Conservation (phyloP, 1,284 basidiomycete species). For the Cerrena zonata region DNA sequence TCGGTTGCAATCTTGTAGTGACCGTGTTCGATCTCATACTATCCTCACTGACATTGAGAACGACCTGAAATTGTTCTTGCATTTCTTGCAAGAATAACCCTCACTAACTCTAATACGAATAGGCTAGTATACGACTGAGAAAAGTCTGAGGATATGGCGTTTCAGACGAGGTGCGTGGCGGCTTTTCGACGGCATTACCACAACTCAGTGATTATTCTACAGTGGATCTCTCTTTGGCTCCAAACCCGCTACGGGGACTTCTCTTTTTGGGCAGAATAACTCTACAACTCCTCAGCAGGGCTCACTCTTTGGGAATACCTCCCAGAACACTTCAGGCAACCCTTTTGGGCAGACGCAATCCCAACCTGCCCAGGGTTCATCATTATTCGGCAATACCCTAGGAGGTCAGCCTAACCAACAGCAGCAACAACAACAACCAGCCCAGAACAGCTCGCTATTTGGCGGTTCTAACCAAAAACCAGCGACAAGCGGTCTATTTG, state of each 20-base stretch:
- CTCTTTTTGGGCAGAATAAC: not conserved
- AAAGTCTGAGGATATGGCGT: no score
- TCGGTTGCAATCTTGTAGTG: no score
- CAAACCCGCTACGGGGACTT: not conserved
- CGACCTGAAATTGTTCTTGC: no score
- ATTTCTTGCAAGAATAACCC: no score
- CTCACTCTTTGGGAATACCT: slow-evolving; percentile 25
- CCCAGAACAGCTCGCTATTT: slow-evolving; percentile 22
- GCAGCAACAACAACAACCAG: slow-evolving; percentile 28
- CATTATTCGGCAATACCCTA: slow-evolving; percentile 24
- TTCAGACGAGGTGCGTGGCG: not conserved
- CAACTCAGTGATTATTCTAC: not conserved
- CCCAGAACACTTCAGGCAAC: slow-evolving; percentile 20
- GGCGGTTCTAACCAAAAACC: slow-evolving; percentile 13
- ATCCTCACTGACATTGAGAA: no score
- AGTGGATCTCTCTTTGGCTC: not conserved
- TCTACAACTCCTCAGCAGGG: slow-evolving; percentile 9
- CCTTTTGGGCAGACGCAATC: slow-evolving; percentile 21
- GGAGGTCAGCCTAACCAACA: slow-evolving; percentile 28
- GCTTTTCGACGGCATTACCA: not conserved
- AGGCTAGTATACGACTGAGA: no score
- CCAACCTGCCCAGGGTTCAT: slow-evolving; percentile 21
- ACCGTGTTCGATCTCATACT: no score
- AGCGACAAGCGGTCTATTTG: slow-evolving; percentile 15
- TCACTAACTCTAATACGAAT: no score